phyloP scores from a whole-genome alignment of 2,329 filamentous ascomycete species.

The Fusarium odoratissimum region DNA sequence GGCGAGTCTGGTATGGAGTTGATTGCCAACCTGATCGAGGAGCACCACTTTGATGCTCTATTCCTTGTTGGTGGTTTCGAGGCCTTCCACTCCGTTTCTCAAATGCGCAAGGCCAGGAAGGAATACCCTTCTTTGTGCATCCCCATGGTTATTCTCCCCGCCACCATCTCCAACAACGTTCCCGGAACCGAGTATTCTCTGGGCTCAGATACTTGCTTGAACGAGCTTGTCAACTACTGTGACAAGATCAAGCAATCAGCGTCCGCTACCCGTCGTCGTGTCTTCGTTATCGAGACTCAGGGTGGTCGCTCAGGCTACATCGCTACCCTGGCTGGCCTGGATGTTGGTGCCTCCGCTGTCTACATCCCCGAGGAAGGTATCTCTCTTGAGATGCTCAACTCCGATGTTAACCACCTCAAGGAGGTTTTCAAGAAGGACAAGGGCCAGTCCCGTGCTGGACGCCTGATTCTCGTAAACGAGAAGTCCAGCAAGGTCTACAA shows the following conservation, averaged over 20 bases:
- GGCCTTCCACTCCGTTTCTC: constrained; percentile 90
- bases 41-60: constrained; percentile 89
- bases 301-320: constrained; percentile 95
- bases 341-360: constrained; percentile 91
- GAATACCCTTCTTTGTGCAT: constrained; percentile 90
- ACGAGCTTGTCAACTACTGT: constrained; percentile 93
- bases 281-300: constrained; percentile 98
- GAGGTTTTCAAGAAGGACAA: constrained; percentile 86
- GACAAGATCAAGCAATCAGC: constrained; percentile 98
- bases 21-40: constrained; percentile 84
- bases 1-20: constrained; percentile 84
- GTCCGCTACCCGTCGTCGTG: constrained; percentile 89
- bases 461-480: constrained; percentile 96
- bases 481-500: constrained; percentile 90
- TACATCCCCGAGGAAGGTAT: constrained; percentile 98
- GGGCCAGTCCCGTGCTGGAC: constrained; percentile 89
- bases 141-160: constrained; percentile 89
- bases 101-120: constrained; percentile 83
- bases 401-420: constrained; percentile 90
- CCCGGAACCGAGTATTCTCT: constrained; percentile 97
- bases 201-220: constrained; percentile 95
- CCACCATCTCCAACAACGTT: constrained; percentile 99
- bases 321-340: constrained; percentile 87
- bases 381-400: constrained; percentile 89
- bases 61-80: constrained; percentile 97